Percentiles rank a stretch among this genome's conserved stretches.
phyloP scores from a whole-genome alignment of 164 flowering plant species.

The Chloranthus sessilifolius region DNA sequence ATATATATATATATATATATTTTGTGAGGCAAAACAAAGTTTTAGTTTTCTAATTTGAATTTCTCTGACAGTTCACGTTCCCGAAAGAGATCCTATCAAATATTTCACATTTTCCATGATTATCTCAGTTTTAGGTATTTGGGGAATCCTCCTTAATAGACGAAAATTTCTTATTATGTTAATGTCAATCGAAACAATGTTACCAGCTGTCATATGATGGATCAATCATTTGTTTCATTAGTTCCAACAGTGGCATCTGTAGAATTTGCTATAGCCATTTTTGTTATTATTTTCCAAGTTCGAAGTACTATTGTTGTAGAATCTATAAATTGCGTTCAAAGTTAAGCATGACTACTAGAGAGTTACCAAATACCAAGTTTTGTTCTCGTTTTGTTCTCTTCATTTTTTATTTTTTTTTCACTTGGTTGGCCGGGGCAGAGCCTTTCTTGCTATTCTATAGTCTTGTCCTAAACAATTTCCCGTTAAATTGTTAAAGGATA shows the following conservation, averaged over 20 bases:
- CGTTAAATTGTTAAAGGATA: background rate
- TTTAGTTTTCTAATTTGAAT: no score
- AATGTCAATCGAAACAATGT: no score
- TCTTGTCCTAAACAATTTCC: background rate
- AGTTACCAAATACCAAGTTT: conserved; percentile 1
- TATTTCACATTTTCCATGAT: conserved; percentile 10
- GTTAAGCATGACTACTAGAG: conserved; percentile 2
- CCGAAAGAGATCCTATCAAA: conserved; percentile 6
- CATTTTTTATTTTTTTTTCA: background rate
- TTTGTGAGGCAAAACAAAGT: no score
- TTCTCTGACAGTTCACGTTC: conserved; percentile 5
- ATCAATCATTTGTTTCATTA: background rate
- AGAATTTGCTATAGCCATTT: background rate
- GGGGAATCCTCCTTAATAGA: background rate
- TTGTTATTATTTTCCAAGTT: background rate
- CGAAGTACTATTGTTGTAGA: background rate
- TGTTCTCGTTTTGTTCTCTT: conserved; percentile 3
- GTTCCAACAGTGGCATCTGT: background rate
- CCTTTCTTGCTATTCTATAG: background rate
- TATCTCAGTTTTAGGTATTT: background rate
- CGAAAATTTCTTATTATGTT: background rate
- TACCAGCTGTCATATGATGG: no score
- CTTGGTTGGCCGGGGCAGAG: background rate
- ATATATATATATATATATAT: no score
- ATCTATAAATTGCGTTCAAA: background rate